A percentile compares a stretch with the other conserved stretches of the same genome.
Conservation (phyloP, 2,329 filamentous ascomycete species). For the Ophiostoma sp. region DNA sequence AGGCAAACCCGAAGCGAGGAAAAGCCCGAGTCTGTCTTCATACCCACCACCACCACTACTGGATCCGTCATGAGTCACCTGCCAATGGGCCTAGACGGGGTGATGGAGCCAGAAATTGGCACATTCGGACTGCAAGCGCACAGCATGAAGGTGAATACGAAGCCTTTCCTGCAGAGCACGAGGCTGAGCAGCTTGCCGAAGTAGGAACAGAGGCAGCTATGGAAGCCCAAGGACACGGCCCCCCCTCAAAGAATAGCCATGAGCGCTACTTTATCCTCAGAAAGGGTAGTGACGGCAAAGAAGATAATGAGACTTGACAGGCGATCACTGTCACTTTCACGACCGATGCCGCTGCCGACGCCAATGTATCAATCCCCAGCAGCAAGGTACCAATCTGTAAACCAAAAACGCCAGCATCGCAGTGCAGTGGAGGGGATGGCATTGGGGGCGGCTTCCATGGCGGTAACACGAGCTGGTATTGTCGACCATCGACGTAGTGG, state of each 20-base stretch:
- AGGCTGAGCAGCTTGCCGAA: constrained; percentile 31
- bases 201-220: not conserved
- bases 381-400: not conserved
- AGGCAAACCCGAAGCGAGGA: not conserved
- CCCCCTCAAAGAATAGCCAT: constrained; percentile 27
- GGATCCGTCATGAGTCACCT: constrained; percentile 36
- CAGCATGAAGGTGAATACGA: constrained; percentile 20
- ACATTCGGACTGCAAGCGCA: constrained; percentile 14
- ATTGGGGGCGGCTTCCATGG: constrained; percentile 29
- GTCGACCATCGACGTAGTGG: not conserved
- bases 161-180: constrained; percentile 29
- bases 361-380: not conserved
- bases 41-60: constrained; percentile 59
- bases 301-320: constrained; percentile 20
- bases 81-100: constrained; percentile 22
- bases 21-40: constrained; percentile 43
- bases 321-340: constrained; percentile 16
- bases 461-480: constrained; percentile 24
- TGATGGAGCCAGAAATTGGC: constrained; percentile 25
- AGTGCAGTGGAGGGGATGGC: constrained; percentile 26
- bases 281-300: constrained; percentile 23
- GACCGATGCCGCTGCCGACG: not conserved
- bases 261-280: constrained; percentile 27
- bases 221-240: constrained; percentile 25
- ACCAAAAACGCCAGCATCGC: not conserved